A percentile compares a stretch with the other conserved stretches of the same genome.
Evolutionary conservation across 1,284 basidiomycete genomes (phyloP).

Genomic region (Ceratobasidium sp.): DNA sequence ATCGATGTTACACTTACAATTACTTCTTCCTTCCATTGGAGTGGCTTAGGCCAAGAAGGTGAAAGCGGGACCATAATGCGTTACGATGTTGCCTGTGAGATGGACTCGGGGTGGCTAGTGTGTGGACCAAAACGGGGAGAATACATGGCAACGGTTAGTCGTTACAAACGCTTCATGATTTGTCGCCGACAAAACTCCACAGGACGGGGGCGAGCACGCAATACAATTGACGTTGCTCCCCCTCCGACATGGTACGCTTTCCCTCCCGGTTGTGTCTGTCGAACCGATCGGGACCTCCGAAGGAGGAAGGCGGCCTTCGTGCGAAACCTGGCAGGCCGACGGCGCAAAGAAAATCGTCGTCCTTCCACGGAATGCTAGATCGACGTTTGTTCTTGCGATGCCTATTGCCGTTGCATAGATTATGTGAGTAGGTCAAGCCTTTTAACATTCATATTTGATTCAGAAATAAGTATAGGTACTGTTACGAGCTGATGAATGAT

Average conservation of each 20-base stretch:
- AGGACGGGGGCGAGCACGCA: constrained; percentile 72
- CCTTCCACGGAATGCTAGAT: constrained; percentile 81
- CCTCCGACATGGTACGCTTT: constrained; percentile 80
- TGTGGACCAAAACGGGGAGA: constrained; percentile 85
- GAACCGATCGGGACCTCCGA: constrained; percentile 69
- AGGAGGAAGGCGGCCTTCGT: constrained; percentile 58
- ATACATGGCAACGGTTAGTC: constrained; percentile 74
- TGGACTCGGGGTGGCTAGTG: constrained; percentile 83
- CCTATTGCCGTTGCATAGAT: constrained; percentile 20
- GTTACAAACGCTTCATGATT: constrained; percentile 19
- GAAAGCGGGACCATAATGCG: constrained; percentile 67
- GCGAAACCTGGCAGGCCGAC: constrained; percentile 80
- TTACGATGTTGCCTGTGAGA: constrained; percentile 79
- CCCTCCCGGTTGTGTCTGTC: constrained; percentile 77
- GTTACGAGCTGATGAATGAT: neutral
- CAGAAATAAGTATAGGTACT: neutral
- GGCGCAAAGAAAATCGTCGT: constrained; percentile 81
- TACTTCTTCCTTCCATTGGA: constrained; percentile 81
- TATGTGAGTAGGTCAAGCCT: too few relatives aligned
- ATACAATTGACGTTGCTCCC: constrained; percentile 80
- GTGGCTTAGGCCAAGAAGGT: constrained; percentile 62
- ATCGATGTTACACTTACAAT: constrained; percentile 75
- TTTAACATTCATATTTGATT: neutral
- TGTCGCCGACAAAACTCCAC: constrained; percentile 8
- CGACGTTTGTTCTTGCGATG: constrained; percentile 82